phyloP scores from a whole-genome alignment of 2,329 filamentous ascomycete genomes.

The Aspergillus phoenicis region DNA sequence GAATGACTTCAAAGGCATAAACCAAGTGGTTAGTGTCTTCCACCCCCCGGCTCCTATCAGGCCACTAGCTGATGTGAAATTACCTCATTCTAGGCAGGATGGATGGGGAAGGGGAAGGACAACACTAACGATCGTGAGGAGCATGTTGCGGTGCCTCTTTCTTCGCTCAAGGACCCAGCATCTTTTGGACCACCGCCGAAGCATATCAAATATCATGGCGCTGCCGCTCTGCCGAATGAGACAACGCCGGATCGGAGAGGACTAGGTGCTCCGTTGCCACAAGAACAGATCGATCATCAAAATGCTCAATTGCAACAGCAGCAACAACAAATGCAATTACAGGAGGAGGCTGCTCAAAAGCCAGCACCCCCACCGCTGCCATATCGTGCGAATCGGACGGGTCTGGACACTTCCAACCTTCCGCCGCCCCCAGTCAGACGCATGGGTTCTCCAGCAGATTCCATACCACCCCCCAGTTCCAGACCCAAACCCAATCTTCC shows the following conservation, averaged over 20 bases:
- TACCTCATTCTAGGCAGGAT: constrained; percentile 54
- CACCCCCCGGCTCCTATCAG: constrained; percentile 1
- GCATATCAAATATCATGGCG: constrained; percentile 56
- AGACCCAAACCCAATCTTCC: constrained; percentile 60
- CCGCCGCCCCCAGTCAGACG: constrained; percentile 68
- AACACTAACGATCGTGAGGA: constrained; percentile 47
- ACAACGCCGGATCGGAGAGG: constrained; percentile 48
- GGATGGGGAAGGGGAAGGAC: constrained; percentile 60
- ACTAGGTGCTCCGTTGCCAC: constrained; percentile 47
- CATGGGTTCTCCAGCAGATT: constrained; percentile 32
- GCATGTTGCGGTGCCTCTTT: constrained; percentile 65
- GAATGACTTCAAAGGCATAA: constrained; percentile 59
- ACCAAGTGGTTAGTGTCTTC: constrained; percentile 54
- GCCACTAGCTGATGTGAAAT: constrained; percentile 24
- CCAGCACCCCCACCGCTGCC: constrained; percentile 60
- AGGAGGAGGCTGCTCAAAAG: constrained; percentile 33
- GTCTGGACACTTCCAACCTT: constrained; percentile 67
- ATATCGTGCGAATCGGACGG: constrained; percentile 71
- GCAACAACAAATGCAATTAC: constrained; percentile 23
- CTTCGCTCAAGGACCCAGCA: constrained; percentile 71
- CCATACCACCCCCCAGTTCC: constrained; percentile 31
- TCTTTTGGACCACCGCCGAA: constrained; percentile 82
- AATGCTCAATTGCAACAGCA: constrained; percentile 25
- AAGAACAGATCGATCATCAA: constrained; percentile 38
- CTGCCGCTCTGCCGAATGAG: constrained; percentile 47